These are phyloP conservation scores for Pichia exigua DNA, from an alignment of 805 yeast genomes.

Conservation along the genomic window DNA sequence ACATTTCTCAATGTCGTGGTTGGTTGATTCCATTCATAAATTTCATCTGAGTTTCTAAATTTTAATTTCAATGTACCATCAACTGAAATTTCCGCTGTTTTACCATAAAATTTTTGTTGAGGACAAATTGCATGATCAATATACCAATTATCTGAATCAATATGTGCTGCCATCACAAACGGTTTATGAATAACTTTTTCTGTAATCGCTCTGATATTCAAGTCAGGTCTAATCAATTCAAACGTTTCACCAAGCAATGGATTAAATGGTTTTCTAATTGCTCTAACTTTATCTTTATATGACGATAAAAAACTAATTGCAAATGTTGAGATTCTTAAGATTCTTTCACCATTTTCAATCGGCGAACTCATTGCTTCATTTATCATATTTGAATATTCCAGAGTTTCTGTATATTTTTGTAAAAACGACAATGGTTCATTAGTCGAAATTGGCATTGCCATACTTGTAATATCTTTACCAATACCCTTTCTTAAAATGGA, in stretches of 20 bases:
- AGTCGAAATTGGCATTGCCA: constrained; percentile 89
- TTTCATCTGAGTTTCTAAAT: constrained; percentile 51
- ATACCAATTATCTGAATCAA: constrained; percentile 66
- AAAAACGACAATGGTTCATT: constrained; percentile 86
- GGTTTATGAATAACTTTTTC: constrained; percentile 92
- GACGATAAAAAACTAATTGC: constrained; percentile 70
- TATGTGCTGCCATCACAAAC: constrained; percentile 62
- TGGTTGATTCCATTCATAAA: constrained; percentile 78
- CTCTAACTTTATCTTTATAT: constrained; percentile 66
- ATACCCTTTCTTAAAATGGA: constrained; percentile 80
- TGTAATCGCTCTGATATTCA: constrained; percentile 62
- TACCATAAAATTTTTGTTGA: constrained; percentile 90
- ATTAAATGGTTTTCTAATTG: constrained; percentile 84
- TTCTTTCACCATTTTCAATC: constrained; percentile 46
- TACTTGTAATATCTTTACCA: constrained; percentile 78
- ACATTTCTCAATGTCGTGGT: constrained; percentile 75
- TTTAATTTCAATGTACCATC: constrained; percentile 59
- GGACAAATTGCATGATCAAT: constrained; percentile 61
- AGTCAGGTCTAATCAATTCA: constrained; percentile 81
- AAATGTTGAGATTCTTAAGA: constrained; percentile 69
- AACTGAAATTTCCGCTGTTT: constrained; percentile 74
- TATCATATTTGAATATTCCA: constrained; percentile 68
- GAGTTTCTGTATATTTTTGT: constrained; percentile 70
- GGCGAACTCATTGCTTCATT: constrained; percentile 49
- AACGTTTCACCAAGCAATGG: constrained; percentile 91